phyloP scores from a whole-genome alignment of 1,284 basidiomycete species.

The Microstroma glucosiphilum region DNA sequence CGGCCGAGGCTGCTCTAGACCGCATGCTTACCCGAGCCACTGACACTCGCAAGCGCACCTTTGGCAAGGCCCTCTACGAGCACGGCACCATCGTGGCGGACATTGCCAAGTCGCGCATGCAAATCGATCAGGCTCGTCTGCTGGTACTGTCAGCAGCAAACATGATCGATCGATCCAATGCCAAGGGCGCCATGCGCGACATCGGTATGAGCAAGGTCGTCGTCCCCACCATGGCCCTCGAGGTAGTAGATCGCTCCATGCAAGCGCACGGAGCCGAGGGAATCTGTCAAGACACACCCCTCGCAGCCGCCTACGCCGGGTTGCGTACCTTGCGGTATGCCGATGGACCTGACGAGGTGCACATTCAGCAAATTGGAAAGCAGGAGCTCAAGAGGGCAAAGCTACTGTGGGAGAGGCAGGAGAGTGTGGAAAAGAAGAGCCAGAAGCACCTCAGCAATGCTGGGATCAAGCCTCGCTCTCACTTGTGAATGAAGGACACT shows the following conservation, averaged over 20 bases:
- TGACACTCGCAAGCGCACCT: conserved; percentile 81
- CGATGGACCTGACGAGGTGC: conserved; percentile 60
- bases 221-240: conserved; percentile 79
- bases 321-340: conserved; percentile 61
- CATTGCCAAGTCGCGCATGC: conserved; percentile 83
- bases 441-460: conserved; percentile 25
- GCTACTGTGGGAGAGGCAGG: conserved; percentile 30
- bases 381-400: conserved; percentile 57
- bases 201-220: conserved; percentile 92
- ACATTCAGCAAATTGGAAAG: conserved; percentile 88
- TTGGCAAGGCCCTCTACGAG: conserved; percentile 82
- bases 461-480: conserved; percentile 25
- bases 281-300: conserved; percentile 77
- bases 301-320: conserved; percentile 72
- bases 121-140: conserved; percentile 79
- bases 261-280: conserved; percentile 88
- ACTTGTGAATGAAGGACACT: conserved; percentile 20
- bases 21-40: conserved; percentile 85
- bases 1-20: conserved; percentile 77
- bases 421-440: conserved; percentile 21
- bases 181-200: conserved; percentile 92
- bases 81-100: conserved; percentile 90
- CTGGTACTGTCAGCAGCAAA: conserved; percentile 88
- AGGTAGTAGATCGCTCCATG: conserved; percentile 85
- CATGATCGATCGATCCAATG: conserved; percentile 82